A percentile compares a stretch with the other conserved stretches of the same genome.
Conservation (phyloP, 106 monocot genomes). For the Triglochin maritima region DNA sequence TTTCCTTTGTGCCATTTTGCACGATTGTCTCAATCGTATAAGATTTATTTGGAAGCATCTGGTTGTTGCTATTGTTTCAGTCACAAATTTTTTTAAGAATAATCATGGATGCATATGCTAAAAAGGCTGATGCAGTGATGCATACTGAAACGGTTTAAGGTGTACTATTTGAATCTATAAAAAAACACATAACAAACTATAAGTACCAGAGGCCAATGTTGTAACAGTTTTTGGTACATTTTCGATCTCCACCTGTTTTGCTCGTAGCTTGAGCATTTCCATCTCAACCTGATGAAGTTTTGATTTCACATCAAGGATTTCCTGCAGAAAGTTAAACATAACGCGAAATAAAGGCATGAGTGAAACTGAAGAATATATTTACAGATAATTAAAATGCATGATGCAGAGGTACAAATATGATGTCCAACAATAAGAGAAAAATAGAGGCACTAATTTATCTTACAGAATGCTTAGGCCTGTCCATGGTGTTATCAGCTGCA, state of each 20-base stretch:
- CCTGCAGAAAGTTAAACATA: constrained; percentile 22
- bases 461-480: constrained; percentile 29
- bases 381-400: neutral
- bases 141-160: too few species aligned
- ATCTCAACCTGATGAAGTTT: constrained; percentile 54
- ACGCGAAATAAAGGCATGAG: neutral
- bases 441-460: constrained; percentile 5
- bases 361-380: neutral
- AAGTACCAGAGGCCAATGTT: constrained; percentile 10
- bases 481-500: constrained; percentile 12
- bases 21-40: too few species aligned
- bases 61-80: too few species aligned
- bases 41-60: too few species aligned
- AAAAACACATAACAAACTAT: neutral
- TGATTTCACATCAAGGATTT: constrained; percentile 44
- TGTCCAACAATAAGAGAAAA: neutral
- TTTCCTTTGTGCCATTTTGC: too few species aligned
- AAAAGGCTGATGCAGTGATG: too few species aligned
- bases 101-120: too few species aligned
- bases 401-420: neutral
- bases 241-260: constrained; percentile 31
- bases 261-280: constrained; percentile 55
- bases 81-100: too few species aligned
- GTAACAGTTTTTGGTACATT: constrained; percentile 18
- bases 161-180: neutral